phyloP scores from a whole-genome alignment of 345 rosid species.

The Laguncularia racemosa region DNA sequence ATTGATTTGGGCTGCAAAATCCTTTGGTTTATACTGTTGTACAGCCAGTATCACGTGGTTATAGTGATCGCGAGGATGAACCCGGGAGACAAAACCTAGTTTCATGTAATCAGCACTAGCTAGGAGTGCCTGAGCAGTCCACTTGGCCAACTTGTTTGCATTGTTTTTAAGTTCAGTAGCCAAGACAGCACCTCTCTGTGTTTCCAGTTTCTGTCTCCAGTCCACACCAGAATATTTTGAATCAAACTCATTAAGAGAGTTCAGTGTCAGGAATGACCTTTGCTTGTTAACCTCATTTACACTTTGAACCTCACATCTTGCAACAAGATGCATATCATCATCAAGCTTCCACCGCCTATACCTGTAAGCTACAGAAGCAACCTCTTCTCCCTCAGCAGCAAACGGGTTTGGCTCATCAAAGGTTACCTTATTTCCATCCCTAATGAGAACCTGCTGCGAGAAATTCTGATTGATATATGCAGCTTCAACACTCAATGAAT shows the following conservation, averaged over 20 bases:
- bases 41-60: slow-evolving; percentile 92
- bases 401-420: slow-evolving; percentile 89
- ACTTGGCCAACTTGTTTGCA: slow-evolving; percentile 86
- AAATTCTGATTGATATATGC: slow-evolving; percentile 80
- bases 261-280: slow-evolving; percentile 68
- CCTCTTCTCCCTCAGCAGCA: slow-evolving; percentile 91
- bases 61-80: slow-evolving; percentile 95
- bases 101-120: slow-evolving; percentile 96
- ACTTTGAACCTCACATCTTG: slow-evolving; percentile 93
- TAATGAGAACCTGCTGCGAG: slow-evolving; percentile 78
- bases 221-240: slow-evolving; percentile 93
- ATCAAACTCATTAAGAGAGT: slow-evolving; percentile 96
- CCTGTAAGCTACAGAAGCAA: slow-evolving; percentile 90
- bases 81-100: slow-evolving; percentile 90
- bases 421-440: slow-evolving; percentile 73
- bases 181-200: slow-evolving; percentile 95
- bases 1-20: slow-evolving; percentile 89
- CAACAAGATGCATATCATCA: slow-evolving; percentile 62
- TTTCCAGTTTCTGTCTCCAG: slow-evolving; percentile 98
- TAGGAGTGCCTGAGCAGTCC: slow-evolving; percentile 94
- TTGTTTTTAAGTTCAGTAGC: slow-evolving; percentile 97
- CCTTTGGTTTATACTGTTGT: slow-evolving; percentile 83
- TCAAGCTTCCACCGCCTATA: slow-evolving; percentile 97
- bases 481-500: slow-evolving; percentile 82
- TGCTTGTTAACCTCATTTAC: slow-evolving; percentile 71